phyloP scores from a whole-genome alignment of 2,329 filamentous ascomycete genomes.

The Penicillium sp. region DNA sequence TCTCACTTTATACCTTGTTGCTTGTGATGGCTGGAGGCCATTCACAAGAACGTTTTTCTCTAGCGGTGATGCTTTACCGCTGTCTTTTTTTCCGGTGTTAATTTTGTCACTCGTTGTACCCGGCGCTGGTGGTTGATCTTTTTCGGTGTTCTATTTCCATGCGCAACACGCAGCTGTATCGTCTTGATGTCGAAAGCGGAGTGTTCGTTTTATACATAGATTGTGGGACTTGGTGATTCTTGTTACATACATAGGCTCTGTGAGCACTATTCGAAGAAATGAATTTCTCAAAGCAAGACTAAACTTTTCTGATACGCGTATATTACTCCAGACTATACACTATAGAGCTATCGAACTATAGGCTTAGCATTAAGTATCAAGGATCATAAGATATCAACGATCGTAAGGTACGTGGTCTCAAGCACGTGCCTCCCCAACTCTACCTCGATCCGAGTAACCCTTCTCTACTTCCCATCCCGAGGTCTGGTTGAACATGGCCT shows the following conservation, averaged over 20 bases:
- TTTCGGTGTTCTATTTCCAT: conserved; percentile 21
- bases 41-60: conserved; percentile 8
- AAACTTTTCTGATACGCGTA: not conserved
- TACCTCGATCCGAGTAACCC: not conserved
- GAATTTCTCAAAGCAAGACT: not conserved
- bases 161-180: conserved; percentile 16
- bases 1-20: conserved; percentile 8
- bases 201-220: conserved; percentile 17
- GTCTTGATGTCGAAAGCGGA: conserved; percentile 13
- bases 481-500: conserved; percentile 1
- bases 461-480: not conserved
- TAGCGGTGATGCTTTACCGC: conserved; percentile 12
- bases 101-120: conserved; percentile 10
- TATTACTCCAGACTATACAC: not conserved
- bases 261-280: conserved; percentile 15
- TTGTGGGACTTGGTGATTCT: conserved; percentile 7
- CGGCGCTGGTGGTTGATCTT: conserved; percentile 37
- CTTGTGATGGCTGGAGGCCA: not conserved
- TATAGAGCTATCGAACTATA: not conserved
- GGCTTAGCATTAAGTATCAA: not conserved
- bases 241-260: conserved; percentile 24
- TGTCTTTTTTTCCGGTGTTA: conserved; percentile 13
- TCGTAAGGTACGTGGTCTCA: conserved; percentile 2
- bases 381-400: not conserved
- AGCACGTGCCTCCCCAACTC: conserved; percentile 5